These are phyloP conservation scores for Lentinula edodes DNA, from an alignment of 768 basidiomycete genomes.

Conservation along the genomic window DNA sequence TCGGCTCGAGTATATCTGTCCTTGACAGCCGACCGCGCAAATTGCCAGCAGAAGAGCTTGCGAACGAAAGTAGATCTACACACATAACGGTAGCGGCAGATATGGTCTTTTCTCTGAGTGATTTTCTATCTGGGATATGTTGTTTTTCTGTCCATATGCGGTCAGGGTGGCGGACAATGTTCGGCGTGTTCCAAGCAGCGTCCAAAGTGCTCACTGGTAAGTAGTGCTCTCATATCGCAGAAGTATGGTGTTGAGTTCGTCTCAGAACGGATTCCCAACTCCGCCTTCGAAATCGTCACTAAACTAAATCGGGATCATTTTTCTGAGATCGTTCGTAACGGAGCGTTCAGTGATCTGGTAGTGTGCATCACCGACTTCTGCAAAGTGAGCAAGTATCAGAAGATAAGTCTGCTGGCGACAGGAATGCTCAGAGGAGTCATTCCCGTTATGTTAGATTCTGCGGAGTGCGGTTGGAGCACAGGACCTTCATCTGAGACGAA, in stretches of 20 bases:
- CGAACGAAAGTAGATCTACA: conserved; percentile 93
- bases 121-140: conserved; percentile 89
- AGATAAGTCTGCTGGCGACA: conserved; percentile 93
- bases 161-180: conserved; percentile 99
- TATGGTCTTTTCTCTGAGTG: conserved; percentile 97
- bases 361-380: conserved; percentile 99
- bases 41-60: conserved; percentile 85
- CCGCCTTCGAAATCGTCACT: conserved; percentile 95
- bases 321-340: conserved; percentile 80
- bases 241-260: neutral
- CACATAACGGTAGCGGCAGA: conserved; percentile 99
- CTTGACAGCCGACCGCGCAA: conserved; percentile 44
- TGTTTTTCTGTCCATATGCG: conserved; percentile 44
- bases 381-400: conserved; percentile 99
- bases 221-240: conserved; percentile 12
- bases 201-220: conserved; percentile 86
- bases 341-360: conserved; percentile 92
- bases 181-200: conserved; percentile 95
- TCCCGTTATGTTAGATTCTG: conserved; percentile 81
- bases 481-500: conserved; percentile 19
- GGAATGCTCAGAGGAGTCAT: conserved; percentile 94
- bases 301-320: conserved; percentile 90
- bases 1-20: neutral
- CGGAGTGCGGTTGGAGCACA: conserved; percentile 48
- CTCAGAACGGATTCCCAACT: conserved; percentile 81